These are phyloP conservation scores for Acanthamoeba lenticulata DNA, from an alignment of 208 protist species.

Conservation along the genomic window DNA sequence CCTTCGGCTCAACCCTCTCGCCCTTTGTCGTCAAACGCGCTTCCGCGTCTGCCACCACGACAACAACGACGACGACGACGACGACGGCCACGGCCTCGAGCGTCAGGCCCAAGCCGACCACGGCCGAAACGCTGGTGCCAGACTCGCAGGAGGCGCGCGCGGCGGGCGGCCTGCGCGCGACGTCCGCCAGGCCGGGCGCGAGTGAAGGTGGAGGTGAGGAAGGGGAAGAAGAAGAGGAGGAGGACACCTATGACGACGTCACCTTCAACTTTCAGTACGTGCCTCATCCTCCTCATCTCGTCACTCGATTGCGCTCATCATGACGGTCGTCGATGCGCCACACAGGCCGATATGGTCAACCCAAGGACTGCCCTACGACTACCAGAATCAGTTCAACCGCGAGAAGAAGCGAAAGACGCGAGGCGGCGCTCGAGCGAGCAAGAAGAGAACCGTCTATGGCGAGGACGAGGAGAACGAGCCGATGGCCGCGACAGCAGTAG, in stretches of 20 bases:
- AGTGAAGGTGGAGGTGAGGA: not conserved
- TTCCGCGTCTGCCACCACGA: not conserved
- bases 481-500: no score
- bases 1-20: not conserved
- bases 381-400: slow-evolving; percentile 46
- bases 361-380: slow-evolving; percentile 25
- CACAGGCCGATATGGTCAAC: slow-evolving; percentile 15
- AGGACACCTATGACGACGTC: slow-evolving; percentile 31
- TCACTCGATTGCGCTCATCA: no score
- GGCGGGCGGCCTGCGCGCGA: no score
- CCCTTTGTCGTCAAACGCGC: not conserved
- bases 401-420: no score
- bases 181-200: no score
- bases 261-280: slow-evolving; percentile 35
- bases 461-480: not conserved
- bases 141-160: no score
- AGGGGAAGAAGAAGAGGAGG: not conserved
- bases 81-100: no score
- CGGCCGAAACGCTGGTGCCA: not conserved
- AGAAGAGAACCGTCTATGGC: not conserved
- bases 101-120: no score
- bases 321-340: not conserved
- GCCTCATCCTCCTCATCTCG: no score
- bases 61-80: not conserved
- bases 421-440: no score